These are phyloP conservation scores for Diplogelasinospora grovesii DNA, from an alignment of 495 filamentous ascomycete species.

Conservation along the genomic window DNA sequence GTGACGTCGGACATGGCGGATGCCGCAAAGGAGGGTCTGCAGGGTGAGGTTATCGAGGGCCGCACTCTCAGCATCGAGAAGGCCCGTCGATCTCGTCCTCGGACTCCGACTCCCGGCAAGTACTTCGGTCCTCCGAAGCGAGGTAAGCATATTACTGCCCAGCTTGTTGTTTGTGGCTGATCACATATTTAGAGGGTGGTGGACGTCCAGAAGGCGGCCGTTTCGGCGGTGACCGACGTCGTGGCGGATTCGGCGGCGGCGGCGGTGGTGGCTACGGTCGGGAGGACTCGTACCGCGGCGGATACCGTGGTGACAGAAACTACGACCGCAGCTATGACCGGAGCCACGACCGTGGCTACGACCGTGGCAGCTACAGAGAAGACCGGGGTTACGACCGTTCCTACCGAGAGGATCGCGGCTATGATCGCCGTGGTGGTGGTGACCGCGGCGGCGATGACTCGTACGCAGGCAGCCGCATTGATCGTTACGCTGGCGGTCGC, in stretches of 20 bases:
- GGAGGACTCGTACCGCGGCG: constrained; percentile 37
- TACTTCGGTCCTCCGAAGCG: constrained; percentile 99
- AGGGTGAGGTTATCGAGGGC: constrained; percentile 92
- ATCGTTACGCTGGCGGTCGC: constrained; percentile 34
- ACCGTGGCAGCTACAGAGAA: constrained; percentile 44
- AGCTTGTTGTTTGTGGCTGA: too few species aligned
- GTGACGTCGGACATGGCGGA: constrained; percentile 86
- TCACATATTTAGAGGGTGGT: constrained; percentile 23
- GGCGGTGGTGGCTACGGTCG: constrained; percentile 34
- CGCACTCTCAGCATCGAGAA: constrained; percentile 98
- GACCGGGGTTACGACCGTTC: constrained; percentile 44
- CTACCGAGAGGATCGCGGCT: constrained; percentile 52
- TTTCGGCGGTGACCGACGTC: constrained; percentile 22
- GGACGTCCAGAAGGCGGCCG: constrained; percentile 26
- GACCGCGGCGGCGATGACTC: constrained; percentile 51
- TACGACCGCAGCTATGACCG: constrained; percentile 44
- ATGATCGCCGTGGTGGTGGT: constrained; percentile 50
- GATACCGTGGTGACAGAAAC: constrained; percentile 42
- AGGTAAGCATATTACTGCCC: constrained; percentile 57
- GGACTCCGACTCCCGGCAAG: constrained; percentile 95
- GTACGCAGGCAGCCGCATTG: constrained; percentile 31
- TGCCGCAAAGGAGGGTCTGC: constrained; percentile 91
- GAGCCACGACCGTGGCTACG: constrained; percentile 44
- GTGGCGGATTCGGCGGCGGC: constrained; percentile 22
- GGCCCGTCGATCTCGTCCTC: constrained; percentile 86